Percentiles rank a stretch among this genome's conserved stretches.
phyloP scores from a whole-genome alignment of 179 eudicot genomes.

The Camellia oleifera region DNA sequence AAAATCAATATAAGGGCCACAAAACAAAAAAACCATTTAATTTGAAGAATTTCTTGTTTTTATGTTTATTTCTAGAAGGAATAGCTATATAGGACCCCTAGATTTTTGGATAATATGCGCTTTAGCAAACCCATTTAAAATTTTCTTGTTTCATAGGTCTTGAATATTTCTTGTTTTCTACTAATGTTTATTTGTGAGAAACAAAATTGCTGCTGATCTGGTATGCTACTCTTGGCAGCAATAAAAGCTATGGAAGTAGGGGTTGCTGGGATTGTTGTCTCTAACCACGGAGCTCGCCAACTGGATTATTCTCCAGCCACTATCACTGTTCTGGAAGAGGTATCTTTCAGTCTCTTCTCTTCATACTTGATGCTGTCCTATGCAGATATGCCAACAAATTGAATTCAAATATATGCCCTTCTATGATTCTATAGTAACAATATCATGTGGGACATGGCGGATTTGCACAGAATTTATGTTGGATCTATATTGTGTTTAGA shows the following conservation, averaged over 20 bases:
- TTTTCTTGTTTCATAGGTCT: neutral
- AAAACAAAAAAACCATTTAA: neutral
- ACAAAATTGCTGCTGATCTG: neutral
- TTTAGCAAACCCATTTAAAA: too few species aligned
- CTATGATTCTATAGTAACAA: neutral
- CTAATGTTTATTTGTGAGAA: neutral
- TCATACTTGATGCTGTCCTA: neutral
- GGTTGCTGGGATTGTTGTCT: slow-evolving; percentile 66
- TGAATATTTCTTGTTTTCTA: neutral
- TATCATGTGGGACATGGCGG: neutral
- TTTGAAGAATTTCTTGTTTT: neutral
- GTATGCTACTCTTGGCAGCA: slow-evolving; percentile 40
- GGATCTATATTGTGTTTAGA: neutral
- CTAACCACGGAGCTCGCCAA: slow-evolving; percentile 87
- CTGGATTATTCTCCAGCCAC: slow-evolving; percentile 75
- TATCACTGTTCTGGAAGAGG: slow-evolving; percentile 74
- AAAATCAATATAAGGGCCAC: neutral
- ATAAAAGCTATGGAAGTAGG: slow-evolving; percentile 61
- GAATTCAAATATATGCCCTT: neutral
- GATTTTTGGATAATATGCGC: too few species aligned
- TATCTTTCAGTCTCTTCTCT: neutral
- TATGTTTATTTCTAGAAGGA: neutral
- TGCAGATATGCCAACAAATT: neutral
- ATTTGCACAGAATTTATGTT: neutral
- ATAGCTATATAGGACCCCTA: neutral